Base-by-base conservation (phyloP, 2,329 filamentous ascomycete species). In the Colletotrichum sojae region DNA sequence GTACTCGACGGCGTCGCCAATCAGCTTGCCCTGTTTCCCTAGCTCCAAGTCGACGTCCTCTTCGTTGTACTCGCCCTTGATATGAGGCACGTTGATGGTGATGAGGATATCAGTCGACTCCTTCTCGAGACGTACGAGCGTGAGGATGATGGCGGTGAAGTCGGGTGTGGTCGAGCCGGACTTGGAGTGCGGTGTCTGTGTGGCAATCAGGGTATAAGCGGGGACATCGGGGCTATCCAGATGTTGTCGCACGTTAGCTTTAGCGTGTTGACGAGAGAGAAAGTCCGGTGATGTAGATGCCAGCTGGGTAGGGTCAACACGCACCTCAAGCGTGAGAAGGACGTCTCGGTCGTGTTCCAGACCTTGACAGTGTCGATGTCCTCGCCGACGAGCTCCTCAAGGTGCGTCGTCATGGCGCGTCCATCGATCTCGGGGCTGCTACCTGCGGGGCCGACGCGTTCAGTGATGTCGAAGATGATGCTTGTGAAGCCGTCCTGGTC, bases 381-480 rank as follows among this genome's bases (percentile, higher is more conserved):
- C 0, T 86, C 86, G 71, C 89, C 89, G 45, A 92, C 89, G 55
- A 94, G 84, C 51, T 94, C 92, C 75, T 92, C 87, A 0, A 93
- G 84, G 75, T 93, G 91, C 12, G 86, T 88, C 3, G 90, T 89
- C 76, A 92, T 82, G 22, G 94, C 94, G 52, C 87, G 88, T 64
- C 92, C 91, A 74, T 95, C 90, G 43, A 88, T 88, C 75, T 90
- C 87, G 18, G 89, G 84, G 2, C 84, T 81, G 49, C 81, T 83
- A 36, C 85, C 84, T 5, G 88, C 75, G 15, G 80, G 78, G 69
- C 89, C 88, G 22, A 97, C 91, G 64, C 93, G 92, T 83, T 98
- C 92, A 63, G 93, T 92, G 76, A 98, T 94, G 76, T 98, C 95
- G 80, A 98, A 88, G 74, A 97, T 95, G 78, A 97, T 90, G 81